Percentiles rank a stretch among this genome's conserved stretches.
Evolutionary conservation across 2,329 filamentous ascomycete genomes (phyloP).

Genomic region (Apiospora marii): DNA sequence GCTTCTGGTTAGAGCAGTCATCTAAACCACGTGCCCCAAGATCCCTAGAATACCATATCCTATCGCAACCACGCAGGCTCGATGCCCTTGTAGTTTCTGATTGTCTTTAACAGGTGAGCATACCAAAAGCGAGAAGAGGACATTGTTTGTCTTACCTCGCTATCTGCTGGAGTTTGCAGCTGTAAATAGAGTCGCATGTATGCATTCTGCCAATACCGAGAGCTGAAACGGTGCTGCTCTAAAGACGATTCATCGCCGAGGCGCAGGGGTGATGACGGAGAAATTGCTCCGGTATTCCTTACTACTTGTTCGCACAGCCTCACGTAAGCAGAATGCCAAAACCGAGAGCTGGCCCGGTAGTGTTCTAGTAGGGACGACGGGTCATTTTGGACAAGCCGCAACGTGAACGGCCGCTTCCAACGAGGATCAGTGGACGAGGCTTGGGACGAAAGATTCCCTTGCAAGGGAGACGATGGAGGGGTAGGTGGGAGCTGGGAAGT

Average conservation of each 20-base stretch:
- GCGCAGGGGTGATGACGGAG: not conserved
- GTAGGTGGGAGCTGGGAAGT: not conserved
- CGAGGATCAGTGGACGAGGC: not conserved
- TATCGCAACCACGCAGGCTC: not conserved
- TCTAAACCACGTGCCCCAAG: not conserved
- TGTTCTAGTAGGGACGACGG: not conserved
- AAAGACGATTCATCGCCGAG: not conserved
- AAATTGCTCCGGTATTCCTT: not conserved
- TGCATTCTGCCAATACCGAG: not conserved
- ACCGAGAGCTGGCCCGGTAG: not conserved
- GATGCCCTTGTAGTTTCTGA: not conserved
- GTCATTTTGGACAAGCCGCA: conserved; percentile 1
- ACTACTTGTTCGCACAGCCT: not conserved
- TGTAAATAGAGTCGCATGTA: not conserved
- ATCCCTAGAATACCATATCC: not conserved
- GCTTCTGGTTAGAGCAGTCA: not conserved
- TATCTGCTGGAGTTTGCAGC: not conserved
- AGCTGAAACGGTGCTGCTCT: conserved; percentile 1
- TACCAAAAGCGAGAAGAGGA: not conserved
- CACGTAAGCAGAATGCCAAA: not conserved
- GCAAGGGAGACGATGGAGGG: not conserved
- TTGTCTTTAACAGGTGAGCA: not conserved
- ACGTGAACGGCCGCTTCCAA: not conserved
- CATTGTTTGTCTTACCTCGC: not conserved
- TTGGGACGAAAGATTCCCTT: not conserved